Evolutionary conservation across 805 yeast species (phyloP), one percentile per base, ranked within the genome.

Genomic region (Saccharomycopsis lassenensis): DNA sequence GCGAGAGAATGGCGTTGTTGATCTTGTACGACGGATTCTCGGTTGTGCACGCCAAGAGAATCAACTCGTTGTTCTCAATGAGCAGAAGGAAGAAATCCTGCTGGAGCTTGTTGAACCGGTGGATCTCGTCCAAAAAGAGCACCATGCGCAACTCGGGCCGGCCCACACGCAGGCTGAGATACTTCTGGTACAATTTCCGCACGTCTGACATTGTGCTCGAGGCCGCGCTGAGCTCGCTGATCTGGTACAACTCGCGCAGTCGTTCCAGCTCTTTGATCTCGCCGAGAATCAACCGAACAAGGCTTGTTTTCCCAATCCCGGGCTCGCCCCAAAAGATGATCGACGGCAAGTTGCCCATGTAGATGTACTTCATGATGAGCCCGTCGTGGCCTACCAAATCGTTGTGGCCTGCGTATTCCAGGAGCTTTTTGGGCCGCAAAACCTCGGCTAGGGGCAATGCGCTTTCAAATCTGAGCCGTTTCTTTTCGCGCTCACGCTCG

Each of bases 291-390:
- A 43, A 30, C 18, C 80, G 54, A 0, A 93, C 91, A 21, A 91
- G 54, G 0, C 96, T 80, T 0, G 98, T 91, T 52, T 91, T 91
- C 0, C 65, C 89, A 3, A 86, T 87, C 0, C 98, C 98, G 2
- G 96, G 93, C 1, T 94, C 94, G 0, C 99, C 99, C 82, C 91
- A 81, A 3, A 91, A 58, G 1, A 91, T 74, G 74, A 91, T 68
- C 0, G 95, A 85, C 1, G 97, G 97, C 4, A 82, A 61, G 26
- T 63, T 61, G 5, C 77, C 57, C 15, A 67, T 57, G 24, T 67
- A 64, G 2, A 87, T 65, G 42, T 79, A 82, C 31, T 76, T 76
- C 18, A 74, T 58, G 3, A 91, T 59, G 2, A 77, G 61, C 1
- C 96, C 95, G 58, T 15, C 55, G 47, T 2, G 59, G 0, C 82